Evolutionary conservation across 768 basidiomycete species (phyloP), one percentile per base, ranked within the genome.

Genomic region (Phaffia tasmanica): DNA sequence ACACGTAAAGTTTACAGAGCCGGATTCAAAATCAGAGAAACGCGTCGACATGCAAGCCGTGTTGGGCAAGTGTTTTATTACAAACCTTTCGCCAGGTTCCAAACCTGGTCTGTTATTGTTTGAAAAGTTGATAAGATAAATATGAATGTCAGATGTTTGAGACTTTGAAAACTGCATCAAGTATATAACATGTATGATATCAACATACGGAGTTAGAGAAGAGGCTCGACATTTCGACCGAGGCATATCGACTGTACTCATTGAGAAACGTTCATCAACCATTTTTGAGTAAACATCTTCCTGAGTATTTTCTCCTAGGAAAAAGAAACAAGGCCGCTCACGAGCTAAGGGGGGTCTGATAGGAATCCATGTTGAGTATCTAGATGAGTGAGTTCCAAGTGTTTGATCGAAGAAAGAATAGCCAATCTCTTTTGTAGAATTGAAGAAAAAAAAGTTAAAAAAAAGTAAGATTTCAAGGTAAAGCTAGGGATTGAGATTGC

Each of bases 191-290:
- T 1, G 16, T 1, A 30, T 48, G 30, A 25, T n/a, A 9, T 11
- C 32, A 30, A 80, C 85, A 68, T 73, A 92, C 94, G 60, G 86
- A 85, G 48, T 87, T 83, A n/a, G 94, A 98, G 80, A 98, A 99
- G 55, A 99, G 82, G 76, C 90, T 82, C 14, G 91, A 86, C 94
- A 98, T 98, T 79, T 98, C 93, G 77, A 92, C 93, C 81, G 89
- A 94, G 23, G 95, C 95, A 88, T 98, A 99, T 59, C 94, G 93
- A 74, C 93, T 97, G 72, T 35, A 66, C 62, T 54, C 63, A 16
- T 11, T 1, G n/a, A 63, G 15, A 18, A 57, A 16, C 14, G n/a
- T 21, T 3, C 8, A 11, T 27, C 62, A 57, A 71, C 18, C 51
- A 48, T 9, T 1, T n/a, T 19, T n/a, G 42, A 35, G 7, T 15